phyloP scores from a whole-genome alignment of 2,329 filamentous ascomycete species.

The Colletotrichum sp. region DNA sequence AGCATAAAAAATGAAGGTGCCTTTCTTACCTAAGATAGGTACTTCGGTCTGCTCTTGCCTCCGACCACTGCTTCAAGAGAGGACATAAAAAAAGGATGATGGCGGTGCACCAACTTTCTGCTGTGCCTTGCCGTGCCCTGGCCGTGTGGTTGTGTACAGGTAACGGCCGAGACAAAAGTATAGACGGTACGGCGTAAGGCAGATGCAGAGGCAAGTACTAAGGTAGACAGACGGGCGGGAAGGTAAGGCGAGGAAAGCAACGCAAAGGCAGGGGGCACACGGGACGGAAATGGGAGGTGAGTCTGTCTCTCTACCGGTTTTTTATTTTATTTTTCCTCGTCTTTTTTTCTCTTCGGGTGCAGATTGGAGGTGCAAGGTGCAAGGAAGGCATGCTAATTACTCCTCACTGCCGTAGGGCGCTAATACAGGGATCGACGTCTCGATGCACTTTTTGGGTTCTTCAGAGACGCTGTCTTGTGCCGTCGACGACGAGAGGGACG shows the following conservation, averaged over 20 bases:
- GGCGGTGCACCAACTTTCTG: not conserved
- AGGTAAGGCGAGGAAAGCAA: constrained; percentile 10
- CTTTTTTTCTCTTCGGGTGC: not conserved
- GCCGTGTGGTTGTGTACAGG: not conserved
- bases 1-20: not conserved
- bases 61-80: not conserved
- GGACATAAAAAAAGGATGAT: not conserved
- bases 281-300: not conserved
- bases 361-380: not conserved
- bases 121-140: not conserved
- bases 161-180: not conserved
- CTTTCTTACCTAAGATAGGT: not conserved
- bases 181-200: not conserved
- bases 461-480: constrained; percentile 19
- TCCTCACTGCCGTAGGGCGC: constrained; percentile 15
- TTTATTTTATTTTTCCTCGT: not conserved
- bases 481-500: not conserved
- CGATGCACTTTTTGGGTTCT: constrained; percentile 19
- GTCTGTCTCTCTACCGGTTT: not conserved
- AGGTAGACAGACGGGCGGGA: not conserved
- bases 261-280: not conserved
- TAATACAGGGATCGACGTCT: constrained; percentile 14
- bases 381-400: constrained; percentile 1
- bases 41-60: not conserved
- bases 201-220: not conserved